phyloP scores from a whole-genome alignment of 305 asterid genomes.

The Fraxinus angustifolia region DNA sequence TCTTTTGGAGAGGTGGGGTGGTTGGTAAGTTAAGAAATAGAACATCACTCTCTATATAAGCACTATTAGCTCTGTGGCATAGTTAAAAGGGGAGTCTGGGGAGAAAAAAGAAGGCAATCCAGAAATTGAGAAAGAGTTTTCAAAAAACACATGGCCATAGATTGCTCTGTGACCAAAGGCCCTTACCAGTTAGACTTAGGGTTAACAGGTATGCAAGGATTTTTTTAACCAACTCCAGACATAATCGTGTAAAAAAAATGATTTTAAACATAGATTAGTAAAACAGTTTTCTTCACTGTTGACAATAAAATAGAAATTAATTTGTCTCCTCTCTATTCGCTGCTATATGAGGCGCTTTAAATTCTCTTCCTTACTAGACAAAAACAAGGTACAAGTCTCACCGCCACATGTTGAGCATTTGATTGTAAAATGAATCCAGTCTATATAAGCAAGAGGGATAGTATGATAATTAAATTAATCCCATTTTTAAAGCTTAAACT shows the following conservation, averaged over 20 bases:
- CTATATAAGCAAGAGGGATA: not conserved
- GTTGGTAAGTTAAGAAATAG: not conserved
- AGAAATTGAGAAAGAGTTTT: not conserved
- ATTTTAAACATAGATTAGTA: not conserved
- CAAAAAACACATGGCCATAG: not conserved
- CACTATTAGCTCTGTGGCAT: not conserved
- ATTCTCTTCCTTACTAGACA: not conserved
- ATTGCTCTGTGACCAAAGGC: not conserved
- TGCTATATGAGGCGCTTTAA: not conserved
- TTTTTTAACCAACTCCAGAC: not conserved
- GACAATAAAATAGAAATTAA: not conserved
- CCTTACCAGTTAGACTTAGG: not conserved
- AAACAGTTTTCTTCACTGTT: not conserved
- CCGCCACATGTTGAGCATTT: not conserved
- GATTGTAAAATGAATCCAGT: not conserved
- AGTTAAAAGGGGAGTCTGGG: not conserved
- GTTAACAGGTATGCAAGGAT: not conserved
- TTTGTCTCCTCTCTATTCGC: not conserved
- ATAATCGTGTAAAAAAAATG: not conserved
- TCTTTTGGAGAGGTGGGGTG: not conserved
- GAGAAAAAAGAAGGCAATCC: not conserved
- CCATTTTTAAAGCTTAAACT: not conserved
- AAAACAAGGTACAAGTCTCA: not conserved
- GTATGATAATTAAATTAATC: not conserved
- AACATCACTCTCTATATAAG: not conserved